Evolutionary conservation across 352 stramenopile species (phyloP).

Genomic region (Blastocystis sp.): DNA sequence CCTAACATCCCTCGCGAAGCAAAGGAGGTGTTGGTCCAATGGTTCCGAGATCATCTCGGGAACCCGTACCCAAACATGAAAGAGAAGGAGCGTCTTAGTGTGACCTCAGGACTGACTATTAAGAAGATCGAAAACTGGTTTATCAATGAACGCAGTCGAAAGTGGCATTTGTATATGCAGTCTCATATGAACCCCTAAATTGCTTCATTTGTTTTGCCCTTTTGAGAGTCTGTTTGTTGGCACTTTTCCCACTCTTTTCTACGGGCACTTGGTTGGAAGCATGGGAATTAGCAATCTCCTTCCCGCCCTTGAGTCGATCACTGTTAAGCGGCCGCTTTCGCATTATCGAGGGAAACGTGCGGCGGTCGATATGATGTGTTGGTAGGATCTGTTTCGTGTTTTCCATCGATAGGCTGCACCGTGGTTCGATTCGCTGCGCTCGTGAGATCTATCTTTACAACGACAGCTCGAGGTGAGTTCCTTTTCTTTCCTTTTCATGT

Average conservation of each 20-base stretch:
- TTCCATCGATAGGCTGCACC: slow-evolving; percentile 70
- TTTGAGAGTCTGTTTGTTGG: slow-evolving; percentile 17
- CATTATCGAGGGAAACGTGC: not conserved
- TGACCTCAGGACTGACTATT: not conserved
- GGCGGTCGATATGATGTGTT: slow-evolving; percentile 58
- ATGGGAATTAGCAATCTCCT: slow-evolving; percentile 42
- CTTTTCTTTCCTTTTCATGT: not conserved
- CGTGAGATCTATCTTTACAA: slow-evolving; percentile 69
- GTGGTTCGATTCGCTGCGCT: slow-evolving; percentile 74
- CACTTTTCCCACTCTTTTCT: not conserved
- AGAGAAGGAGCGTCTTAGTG: slow-evolving; percentile 25
- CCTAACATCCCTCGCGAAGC: slow-evolving; percentile 16
- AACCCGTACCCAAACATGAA: not conserved
- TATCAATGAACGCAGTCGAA: slow-evolving; percentile 43
- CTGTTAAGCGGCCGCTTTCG: not conserved
- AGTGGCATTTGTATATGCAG: slow-evolving; percentile 39
- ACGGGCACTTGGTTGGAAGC: not conserved
- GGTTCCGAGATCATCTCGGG: not conserved
- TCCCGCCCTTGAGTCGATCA: not conserved
- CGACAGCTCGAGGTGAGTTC: slow-evolving; percentile 56
- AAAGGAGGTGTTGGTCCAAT: not conserved
- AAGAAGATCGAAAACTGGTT: slow-evolving; percentile 52
- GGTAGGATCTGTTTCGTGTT: slow-evolving; percentile 59
- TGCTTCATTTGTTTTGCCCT: not conserved
- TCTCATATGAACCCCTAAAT: no score